Conservation (phyloP, 129 eudicot species). For the Rutidosis leptorrhynchoides region DNA sequence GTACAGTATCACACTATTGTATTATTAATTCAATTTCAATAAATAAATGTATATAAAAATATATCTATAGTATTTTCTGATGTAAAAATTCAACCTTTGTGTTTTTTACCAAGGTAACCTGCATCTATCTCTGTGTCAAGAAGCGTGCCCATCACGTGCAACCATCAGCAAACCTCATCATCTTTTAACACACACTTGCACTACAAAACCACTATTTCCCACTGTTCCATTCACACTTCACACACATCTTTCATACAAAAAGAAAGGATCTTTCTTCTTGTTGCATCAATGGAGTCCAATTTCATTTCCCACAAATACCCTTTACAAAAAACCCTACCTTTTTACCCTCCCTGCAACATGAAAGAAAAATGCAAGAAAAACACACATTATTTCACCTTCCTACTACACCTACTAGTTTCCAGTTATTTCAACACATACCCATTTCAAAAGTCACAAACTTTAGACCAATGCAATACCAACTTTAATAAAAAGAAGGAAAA, state of each 20-base stretch:
- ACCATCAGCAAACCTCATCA: conserved; percentile 27
- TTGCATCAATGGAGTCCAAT: conserved; percentile 39
- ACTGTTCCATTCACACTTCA: conserved; percentile 21
- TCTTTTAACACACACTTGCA: conserved; percentile 13
- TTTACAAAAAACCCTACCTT: conserved; percentile 15
- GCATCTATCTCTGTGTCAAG: conserved; percentile 38
- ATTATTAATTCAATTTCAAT: no score
- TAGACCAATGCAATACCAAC: conserved; percentile 10
- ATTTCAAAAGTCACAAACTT: conserved; percentile 4
- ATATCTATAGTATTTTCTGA: background rate
- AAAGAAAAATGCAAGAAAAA: conserved; percentile 8
- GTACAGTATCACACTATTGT: no score
- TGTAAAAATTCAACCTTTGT: conserved; percentile 3
- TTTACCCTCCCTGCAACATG: background rate
- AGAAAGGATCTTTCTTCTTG: conserved; percentile 20
- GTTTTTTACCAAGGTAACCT: conserved; percentile 27
- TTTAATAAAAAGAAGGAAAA: conserved; percentile 30
- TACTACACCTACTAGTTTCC: background rate
- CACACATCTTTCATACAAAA: conserved; percentile 15
- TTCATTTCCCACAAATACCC: conserved; percentile 30
- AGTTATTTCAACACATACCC: conserved; percentile 16
- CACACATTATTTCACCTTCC: background rate
- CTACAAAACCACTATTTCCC: conserved; percentile 26
- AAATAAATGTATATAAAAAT: background rate
- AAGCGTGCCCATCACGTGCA: conserved; percentile 41